Conservation (phyloP, 1,284 basidiomycete species). For the Marasmius tenuissimus region DNA sequence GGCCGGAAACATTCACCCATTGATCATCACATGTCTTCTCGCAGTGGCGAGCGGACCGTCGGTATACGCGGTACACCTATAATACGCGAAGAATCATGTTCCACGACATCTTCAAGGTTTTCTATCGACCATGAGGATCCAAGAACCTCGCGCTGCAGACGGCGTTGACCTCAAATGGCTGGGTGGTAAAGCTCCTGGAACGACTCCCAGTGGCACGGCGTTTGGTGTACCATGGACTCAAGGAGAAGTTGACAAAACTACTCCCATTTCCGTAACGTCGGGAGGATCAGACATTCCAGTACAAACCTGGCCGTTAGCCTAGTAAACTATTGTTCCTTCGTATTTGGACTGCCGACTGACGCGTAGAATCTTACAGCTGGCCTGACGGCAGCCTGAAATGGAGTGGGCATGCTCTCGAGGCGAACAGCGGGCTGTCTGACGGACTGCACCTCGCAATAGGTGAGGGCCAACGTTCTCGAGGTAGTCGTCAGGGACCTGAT, state of each 20-base stretch:
- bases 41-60: too few species aligned
- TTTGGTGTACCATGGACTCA: conserved; percentile 42
- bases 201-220: conserved; percentile 32
- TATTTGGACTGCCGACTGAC: background rate
- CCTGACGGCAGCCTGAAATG: conserved; percentile 43
- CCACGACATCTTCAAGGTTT: background rate
- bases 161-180: conserved; percentile 6
- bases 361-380: conserved; percentile 28
- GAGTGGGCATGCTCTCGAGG: conserved; percentile 39
- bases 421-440: conserved; percentile 26
- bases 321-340: conserved; percentile 23
- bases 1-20: too few species aligned
- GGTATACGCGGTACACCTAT: too few species aligned
- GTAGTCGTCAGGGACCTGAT: background rate
- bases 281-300: conserved; percentile 31
- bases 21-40: too few species aligned
- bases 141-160: conserved; percentile 1
- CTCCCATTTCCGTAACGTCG: conserved; percentile 29
- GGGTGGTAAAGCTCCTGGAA: conserved; percentile 22
- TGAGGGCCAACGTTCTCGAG: background rate
- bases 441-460: conserved; percentile 27
- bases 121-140: background rate
- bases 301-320: conserved; percentile 42
- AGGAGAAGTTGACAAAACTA: conserved; percentile 39
- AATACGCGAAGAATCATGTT: too few species aligned